Base-by-base conservation (phyloP, 2,329 filamentous ascomycete genomes). In the Torrubiella hemipterigena region DNA sequence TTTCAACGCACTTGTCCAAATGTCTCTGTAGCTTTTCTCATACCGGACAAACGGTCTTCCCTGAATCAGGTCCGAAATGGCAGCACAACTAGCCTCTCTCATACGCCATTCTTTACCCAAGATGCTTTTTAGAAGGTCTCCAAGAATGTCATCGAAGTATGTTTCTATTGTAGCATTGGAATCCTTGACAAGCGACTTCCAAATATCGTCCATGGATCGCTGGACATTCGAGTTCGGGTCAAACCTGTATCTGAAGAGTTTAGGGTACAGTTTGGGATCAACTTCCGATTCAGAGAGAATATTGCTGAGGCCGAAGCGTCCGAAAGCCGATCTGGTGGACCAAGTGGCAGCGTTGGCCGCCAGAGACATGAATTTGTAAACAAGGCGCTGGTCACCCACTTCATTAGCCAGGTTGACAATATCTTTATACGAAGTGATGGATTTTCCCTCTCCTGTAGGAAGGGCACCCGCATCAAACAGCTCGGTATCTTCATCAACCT, bases 321-420 rank as follows among this genome's bases (percentile, higher is more conserved):
- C 91, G 55, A 98, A 96, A 0, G 91, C 91, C 1, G 91, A 93
- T 30, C 91, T 75, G n/a, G 86, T 93, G 2, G 86, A 89, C 91
- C 91, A 98, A 12, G 93, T 93, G 1, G 87, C 86, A 29, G 93
- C 93, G 47, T 95, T 94, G 2, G 86, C 85, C 3, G 91, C 91
- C 42, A 98, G 68, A 1, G 87, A 89, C 91, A 98, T 98, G 59
- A 98, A 96, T 38, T 87, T 85, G 61, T 98, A 98, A 2, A 96
- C 83, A n/a, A 98, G 65, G 43, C 82, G 87, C 36, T 91, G 89
- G 47, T 98, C 89, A 9, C 91, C 91, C 20, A 95, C 87, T 57
- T 98, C 91, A 26, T 89, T 84, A n/a, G 91, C 91, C 29, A 98
- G 65, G 43, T 70, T 91, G 54, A 98, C 82, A 42, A 98, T 96